Evolutionary conservation across 2,329 filamentous ascomycete species (phyloP).

Genomic region (Aspergillus fumigatus): DNA sequence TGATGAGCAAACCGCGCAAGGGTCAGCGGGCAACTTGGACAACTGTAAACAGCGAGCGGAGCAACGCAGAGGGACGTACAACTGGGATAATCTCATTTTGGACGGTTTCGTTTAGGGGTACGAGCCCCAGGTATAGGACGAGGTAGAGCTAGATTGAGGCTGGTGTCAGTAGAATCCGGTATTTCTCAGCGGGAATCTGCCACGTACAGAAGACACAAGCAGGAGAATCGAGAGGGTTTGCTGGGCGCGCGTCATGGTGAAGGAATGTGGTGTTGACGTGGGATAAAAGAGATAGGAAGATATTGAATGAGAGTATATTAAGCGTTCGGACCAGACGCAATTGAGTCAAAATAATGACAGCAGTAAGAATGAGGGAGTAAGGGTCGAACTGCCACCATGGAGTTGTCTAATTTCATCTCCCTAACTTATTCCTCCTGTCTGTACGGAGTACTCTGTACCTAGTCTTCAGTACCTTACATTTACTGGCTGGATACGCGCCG

Average conservation of each 20-base stretch:
- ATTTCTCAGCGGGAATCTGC: neutral
- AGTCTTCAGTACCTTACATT: neutral
- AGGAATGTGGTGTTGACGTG: neutral
- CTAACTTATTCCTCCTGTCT: neutral
- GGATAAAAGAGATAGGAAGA: conserved; percentile 2
- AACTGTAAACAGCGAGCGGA: neutral
- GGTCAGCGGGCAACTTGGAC: conserved; percentile 2
- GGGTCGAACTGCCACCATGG: neutral
- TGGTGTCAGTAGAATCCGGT: conserved; percentile 3
- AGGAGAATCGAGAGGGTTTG: conserved; percentile 87
- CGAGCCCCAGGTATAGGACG: conserved; percentile 74
- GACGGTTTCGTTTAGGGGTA: conserved; percentile 72
- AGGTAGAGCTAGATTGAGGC: conserved; percentile 70
- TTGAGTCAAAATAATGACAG: neutral
- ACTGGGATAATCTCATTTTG: conserved; percentile 85
- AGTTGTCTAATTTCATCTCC: neutral
- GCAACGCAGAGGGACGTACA: conserved; percentile 52
- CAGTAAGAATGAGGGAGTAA: neutral
- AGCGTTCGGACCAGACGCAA: neutral
- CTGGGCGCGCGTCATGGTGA: conserved; percentile 85
- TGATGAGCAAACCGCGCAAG: conserved; percentile 33
- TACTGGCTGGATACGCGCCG: neutral
- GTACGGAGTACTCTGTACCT: too few relatives aligned
- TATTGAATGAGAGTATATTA: neutral
- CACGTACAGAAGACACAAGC: conserved; percentile 76